Conservation (phyloP, 805 yeast genomes). For the Isabelozyma gotoi region DNA sequence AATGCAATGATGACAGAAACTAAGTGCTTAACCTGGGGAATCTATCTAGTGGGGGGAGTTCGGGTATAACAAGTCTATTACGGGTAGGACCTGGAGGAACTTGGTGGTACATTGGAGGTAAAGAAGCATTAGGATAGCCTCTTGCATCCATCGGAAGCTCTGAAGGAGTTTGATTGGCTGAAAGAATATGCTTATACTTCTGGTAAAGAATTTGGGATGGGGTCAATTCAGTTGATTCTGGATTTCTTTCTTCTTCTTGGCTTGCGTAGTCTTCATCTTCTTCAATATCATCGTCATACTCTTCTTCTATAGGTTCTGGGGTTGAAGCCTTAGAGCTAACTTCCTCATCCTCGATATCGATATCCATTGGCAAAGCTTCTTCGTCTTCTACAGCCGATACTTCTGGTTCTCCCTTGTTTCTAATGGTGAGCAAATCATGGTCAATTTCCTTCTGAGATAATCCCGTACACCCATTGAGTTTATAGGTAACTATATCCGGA, state of each 20-base stretch:
- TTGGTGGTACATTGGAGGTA: neutral
- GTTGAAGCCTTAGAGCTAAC: too few relatives aligned
- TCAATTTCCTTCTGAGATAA: constrained; percentile 22
- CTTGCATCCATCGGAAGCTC: constrained; percentile 2
- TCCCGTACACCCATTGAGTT: constrained; percentile 18
- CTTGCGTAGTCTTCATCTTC: constrained; percentile 8
- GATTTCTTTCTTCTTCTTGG: constrained; percentile 4
- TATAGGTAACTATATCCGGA: neutral
- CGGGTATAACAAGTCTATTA: constrained; percentile 4
- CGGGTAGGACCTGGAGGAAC: constrained; percentile 3
- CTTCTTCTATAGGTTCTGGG: constrained; percentile 5
- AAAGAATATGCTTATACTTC: constrained; percentile 7
- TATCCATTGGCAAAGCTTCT: neutral
- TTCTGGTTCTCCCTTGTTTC: neutral
- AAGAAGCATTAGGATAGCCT: neutral
- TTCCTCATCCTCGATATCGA: constrained; percentile 5
- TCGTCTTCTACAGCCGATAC: neutral
- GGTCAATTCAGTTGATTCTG: constrained; percentile 3
- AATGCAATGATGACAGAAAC: too few relatives aligned
- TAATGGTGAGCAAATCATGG: constrained; percentile 19
- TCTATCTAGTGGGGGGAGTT: constrained; percentile 25
- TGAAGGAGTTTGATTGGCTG: constrained; percentile 1
- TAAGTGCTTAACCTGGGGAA: constrained; percentile 14
- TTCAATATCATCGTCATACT: constrained; percentile 6
- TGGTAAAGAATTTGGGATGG: constrained; percentile 1